A percentile compares a stretch with the other conserved stretches of the same genome.
These are phyloP conservation scores for Brassica juncea DNA, from an alignment of 345 rosid genomes.

Conservation along the genomic window DNA sequence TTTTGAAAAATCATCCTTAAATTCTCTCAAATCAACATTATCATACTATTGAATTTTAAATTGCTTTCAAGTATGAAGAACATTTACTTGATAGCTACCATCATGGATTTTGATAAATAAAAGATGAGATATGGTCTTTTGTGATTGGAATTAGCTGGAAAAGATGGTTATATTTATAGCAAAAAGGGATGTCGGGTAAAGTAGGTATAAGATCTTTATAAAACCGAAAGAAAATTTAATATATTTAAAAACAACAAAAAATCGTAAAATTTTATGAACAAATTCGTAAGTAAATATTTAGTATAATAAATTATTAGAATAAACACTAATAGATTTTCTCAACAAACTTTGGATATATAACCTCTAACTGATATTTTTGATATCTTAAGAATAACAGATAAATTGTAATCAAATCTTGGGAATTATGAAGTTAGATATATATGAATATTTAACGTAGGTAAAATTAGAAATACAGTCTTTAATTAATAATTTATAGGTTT, in stretches of 20 bases:
- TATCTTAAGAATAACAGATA: background rate
- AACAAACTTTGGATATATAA: background rate
- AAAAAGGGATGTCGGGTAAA: background rate
- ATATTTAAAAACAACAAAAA: background rate
- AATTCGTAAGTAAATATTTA: background rate
- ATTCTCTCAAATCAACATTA: too few species aligned
- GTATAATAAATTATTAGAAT: background rate
- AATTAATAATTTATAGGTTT: too few species aligned
- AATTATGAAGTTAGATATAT: too few species aligned
- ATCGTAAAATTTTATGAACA: background rate
- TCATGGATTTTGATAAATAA: background rate
- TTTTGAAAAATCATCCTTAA: too few species aligned
- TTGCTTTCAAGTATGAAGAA: background rate
- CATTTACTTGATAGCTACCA: background rate
- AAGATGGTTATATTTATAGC: background rate
- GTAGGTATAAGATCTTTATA: background rate
- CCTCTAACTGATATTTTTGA: background rate
- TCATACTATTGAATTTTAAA: background rate
- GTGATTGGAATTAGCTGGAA: background rate
- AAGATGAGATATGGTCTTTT: background rate
- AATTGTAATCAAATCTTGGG: background rate
- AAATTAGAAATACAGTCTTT: too few species aligned
- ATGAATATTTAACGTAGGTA: too few species aligned
- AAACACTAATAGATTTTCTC: background rate
- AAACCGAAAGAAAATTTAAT: background rate